Conservation (phyloP, 2,329 filamentous ascomycete species). For the Colletotrichum simmondsii region DNA sequence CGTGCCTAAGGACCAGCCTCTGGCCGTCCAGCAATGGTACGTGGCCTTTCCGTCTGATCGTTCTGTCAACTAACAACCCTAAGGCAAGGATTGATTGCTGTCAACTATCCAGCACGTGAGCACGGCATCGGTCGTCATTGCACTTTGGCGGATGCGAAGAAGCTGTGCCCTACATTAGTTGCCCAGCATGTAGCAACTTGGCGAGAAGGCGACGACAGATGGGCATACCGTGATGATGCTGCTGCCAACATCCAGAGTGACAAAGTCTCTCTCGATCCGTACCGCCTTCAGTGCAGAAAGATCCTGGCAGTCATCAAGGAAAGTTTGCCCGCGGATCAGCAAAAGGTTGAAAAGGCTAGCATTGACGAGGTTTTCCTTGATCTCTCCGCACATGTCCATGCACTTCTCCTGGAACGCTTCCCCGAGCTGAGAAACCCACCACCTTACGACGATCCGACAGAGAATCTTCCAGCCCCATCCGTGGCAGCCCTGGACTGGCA, state of each 20-base stretch:
- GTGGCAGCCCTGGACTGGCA: conserved; percentile 83
- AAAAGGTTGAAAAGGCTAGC: conserved; percentile 90
- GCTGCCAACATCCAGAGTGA: conserved; percentile 83
- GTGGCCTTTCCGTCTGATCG: conserved; percentile 25
- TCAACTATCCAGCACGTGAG: conserved; percentile 91
- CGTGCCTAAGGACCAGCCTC: conserved; percentile 77
- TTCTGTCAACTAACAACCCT: not conserved
- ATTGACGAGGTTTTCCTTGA: conserved; percentile 98
- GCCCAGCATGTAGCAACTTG: conserved; percentile 95
- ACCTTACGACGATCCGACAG: conserved; percentile 79
- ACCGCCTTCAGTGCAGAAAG: conserved; percentile 83
- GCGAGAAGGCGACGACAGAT: conserved; percentile 89
- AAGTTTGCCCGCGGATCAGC: conserved; percentile 70
- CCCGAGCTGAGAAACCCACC: conserved; percentile 75
- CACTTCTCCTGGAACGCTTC: conserved; percentile 78
- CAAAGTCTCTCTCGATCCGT: conserved; percentile 95
- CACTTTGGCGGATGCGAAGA: conserved; percentile 82
- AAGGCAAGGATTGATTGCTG: conserved; percentile 91
- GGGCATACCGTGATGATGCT: conserved; percentile 89
- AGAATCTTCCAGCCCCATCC: conserved; percentile 77
- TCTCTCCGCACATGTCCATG: conserved; percentile 85
- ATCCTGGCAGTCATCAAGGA: conserved; percentile 86
- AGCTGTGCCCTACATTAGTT: conserved; percentile 85
- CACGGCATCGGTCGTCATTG: conserved; percentile 85
- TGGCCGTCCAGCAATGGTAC: conserved; percentile 94